phyloP scores from a whole-genome alignment of 306 rosid genomes.

The Parietaria judaica region DNA sequence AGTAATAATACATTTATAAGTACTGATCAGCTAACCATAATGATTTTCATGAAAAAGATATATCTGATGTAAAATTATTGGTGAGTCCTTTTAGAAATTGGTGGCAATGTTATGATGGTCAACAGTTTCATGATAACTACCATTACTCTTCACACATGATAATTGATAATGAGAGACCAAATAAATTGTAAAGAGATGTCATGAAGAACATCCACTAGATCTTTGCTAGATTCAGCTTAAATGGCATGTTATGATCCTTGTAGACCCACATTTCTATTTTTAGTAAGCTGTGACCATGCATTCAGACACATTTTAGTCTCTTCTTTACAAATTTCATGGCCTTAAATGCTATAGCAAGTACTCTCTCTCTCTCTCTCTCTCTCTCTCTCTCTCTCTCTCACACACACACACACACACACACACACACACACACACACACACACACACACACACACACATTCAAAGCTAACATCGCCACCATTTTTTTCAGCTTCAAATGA shows the following conservation, averaged over 20 bases:
- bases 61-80: background rate
- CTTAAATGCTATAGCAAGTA: background rate
- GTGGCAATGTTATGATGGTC: background rate
- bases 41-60: background rate
- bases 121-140: background rate
- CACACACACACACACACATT: conserved; percentile 7
- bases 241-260: conserved; percentile 34
- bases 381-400: too few relatives aligned
- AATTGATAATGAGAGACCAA: background rate
- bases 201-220: conserved; percentile 22
- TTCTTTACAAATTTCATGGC: conserved; percentile 26
- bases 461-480: conserved; percentile 15
- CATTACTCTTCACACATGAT: background rate
- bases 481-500: conserved; percentile 21
- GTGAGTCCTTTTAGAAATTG: background rate
- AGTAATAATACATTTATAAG: too few relatives aligned
- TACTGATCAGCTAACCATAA: background rate
- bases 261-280: conserved; percentile 49
- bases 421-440: too few relatives aligned
- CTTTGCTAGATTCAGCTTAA: conserved; percentile 61
- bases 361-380: too few relatives aligned
- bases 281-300: conserved; percentile 55
- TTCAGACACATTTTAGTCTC: conserved; percentile 24
- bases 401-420: too few relatives aligned
- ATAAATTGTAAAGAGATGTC: conserved; percentile 28